phyloP scores from a whole-genome alignment of 1,139 yeast species.

The Debaryomyces sp. region DNA sequence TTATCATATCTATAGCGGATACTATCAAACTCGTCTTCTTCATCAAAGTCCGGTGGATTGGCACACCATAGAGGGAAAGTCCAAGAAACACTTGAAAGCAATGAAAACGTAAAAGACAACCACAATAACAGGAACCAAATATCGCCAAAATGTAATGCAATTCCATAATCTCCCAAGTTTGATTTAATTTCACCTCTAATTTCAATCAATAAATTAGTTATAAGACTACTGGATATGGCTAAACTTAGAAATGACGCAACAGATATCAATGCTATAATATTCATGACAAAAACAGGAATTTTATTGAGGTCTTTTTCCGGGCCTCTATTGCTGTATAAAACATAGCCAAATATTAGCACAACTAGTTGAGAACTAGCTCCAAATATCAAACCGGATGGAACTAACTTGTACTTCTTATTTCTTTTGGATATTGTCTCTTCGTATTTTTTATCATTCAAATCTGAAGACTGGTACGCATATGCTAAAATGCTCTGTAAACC shows the following conservation, averaged over 20 bases:
- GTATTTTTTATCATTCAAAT: conserved; percentile 24
- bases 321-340: conserved; percentile 40
- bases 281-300: conserved; percentile 32
- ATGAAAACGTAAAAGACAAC: conserved; percentile 29
- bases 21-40: conserved; percentile 20
- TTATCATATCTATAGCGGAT: neutral
- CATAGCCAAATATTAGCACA: conserved; percentile 30
- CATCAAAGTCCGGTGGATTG: conserved; percentile 34
- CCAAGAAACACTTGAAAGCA: conserved; percentile 37
- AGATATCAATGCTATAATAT: conserved; percentile 35
- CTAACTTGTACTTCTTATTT: conserved; percentile 19
- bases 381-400: conserved; percentile 28
- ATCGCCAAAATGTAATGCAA: conserved; percentile 41
- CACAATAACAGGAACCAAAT: conserved; percentile 48
- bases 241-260: conserved; percentile 34
- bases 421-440: conserved; percentile 21
- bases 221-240: conserved; percentile 28
- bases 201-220: conserved; percentile 26
- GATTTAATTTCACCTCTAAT: conserved; percentile 30
- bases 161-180: conserved; percentile 48
- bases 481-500: conserved; percentile 51
- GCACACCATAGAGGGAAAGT: conserved; percentile 49
- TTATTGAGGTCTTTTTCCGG: conserved; percentile 30
- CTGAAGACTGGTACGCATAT: conserved; percentile 40
- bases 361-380: conserved; percentile 27